Percentiles rank a stretch among this genome's conserved stretches.
Conservation (phyloP, 73 alveolate genomes). For the Tetrahymena thermophila region DNA sequence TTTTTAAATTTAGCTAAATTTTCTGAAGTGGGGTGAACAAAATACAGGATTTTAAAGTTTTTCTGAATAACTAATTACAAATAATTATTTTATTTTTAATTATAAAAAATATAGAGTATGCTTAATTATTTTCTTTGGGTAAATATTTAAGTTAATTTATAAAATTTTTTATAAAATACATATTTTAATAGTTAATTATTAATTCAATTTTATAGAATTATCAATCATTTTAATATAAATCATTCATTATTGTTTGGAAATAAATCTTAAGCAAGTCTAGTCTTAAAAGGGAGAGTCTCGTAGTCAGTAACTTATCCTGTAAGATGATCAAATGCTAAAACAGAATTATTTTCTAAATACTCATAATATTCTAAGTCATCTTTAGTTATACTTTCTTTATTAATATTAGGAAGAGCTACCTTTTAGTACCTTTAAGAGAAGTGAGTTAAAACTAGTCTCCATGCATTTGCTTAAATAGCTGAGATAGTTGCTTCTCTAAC, state of each 20-base stretch:
- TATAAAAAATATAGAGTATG: too few relatives aligned
- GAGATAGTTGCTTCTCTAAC: slow-evolving; percentile 77
- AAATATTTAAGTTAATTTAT: too few relatives aligned
- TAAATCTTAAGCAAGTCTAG: neutral
- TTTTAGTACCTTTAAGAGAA: slow-evolving; percentile 82
- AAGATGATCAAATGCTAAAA: slow-evolving; percentile 58
- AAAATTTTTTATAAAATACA: too few relatives aligned
- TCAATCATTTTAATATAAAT: neutral
- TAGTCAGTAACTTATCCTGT: slow-evolving; percentile 25
- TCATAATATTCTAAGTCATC: neutral
- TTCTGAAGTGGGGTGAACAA: too few relatives aligned
- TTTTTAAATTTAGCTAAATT: too few relatives aligned
- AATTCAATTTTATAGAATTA: neutral
- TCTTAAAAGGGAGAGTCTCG: slow-evolving; percentile 6
- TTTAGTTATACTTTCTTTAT: neutral
- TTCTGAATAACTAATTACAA: too few relatives aligned
- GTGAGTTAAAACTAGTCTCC: slow-evolving; percentile 85
- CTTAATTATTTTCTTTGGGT: too few relatives aligned
- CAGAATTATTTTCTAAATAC: slow-evolving; percentile 16
- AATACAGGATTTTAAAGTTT: too few relatives aligned
- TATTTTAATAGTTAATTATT: neutral
- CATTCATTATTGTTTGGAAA: neutral
- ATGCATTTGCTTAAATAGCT: slow-evolving; percentile 59
- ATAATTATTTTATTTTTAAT: too few relatives aligned
- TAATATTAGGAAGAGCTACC: slow-evolving; percentile 38